These are phyloP conservation scores for Caryocar brasiliense DNA, from an alignment of 441 rosid genomes.

Conservation along the genomic window DNA sequence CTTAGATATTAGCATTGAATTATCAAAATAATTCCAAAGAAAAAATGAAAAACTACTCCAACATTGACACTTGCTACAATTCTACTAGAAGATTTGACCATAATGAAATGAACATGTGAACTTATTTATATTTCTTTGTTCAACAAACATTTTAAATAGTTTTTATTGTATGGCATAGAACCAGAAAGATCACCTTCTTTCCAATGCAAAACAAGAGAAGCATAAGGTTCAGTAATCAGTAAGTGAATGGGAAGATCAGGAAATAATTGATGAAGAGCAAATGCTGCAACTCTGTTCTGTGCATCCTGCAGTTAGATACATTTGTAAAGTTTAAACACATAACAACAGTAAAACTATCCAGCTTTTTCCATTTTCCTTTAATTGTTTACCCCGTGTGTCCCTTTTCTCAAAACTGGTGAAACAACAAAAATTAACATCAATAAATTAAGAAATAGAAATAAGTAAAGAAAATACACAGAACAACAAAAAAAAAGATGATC, in stretches of 20 bases:
- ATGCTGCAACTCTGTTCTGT: conserved; percentile 80
- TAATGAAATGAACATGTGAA: neutral
- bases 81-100: neutral
- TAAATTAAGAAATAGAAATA: too few species aligned
- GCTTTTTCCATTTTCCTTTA: too few species aligned
- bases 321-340: neutral
- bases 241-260: conserved; percentile 71
- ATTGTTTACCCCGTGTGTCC: too few species aligned
- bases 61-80: neutral
- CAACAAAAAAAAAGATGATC: too few species aligned
- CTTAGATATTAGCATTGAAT: conserved; percentile 5
- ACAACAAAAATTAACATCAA: too few species aligned
- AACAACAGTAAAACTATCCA: too few species aligned
- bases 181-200: conserved; percentile 49
- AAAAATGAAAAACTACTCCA: conserved; percentile 1
- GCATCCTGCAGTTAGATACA: conserved; percentile 54
- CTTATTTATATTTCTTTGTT: too few species aligned
- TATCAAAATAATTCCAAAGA: too few species aligned
- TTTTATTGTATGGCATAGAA: neutral
- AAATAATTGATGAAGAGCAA: conserved; percentile 68
- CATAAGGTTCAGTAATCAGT: conserved; percentile 63
- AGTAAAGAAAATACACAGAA: too few species aligned
- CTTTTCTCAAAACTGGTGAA: too few species aligned
- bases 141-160: too few species aligned
- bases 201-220: conserved; percentile 63